Conservation (phyloP, 164 flowering plant genomes). For the Magnolia officinalis region DNA sequence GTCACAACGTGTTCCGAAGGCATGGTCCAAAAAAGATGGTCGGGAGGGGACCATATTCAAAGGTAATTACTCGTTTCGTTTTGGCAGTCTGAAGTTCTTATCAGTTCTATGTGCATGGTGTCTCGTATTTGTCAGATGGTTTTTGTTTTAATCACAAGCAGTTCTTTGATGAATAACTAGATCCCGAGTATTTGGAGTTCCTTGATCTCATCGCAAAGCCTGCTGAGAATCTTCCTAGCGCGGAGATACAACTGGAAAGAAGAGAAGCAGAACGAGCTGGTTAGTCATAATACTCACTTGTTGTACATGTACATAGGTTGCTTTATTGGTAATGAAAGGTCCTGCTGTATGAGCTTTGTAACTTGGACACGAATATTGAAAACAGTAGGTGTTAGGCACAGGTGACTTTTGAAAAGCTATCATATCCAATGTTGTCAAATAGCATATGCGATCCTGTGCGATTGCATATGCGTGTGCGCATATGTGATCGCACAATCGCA, state of each 20-base stretch:
- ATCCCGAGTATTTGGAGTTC: slow-evolving; percentile 86
- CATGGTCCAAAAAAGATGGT: slow-evolving; percentile 71
- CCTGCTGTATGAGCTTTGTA: background rate
- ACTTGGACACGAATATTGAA: background rate
- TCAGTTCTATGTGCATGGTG: background rate
- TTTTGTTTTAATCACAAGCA: slow-evolving; percentile 18
- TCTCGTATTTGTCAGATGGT: background rate
- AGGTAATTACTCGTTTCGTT: slow-evolving; percentile 36
- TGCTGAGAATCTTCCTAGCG: slow-evolving; percentile 92
- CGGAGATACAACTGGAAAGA: slow-evolving; percentile 86
- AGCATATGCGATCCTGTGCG: too few relatives aligned
- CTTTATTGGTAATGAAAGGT: background rate
- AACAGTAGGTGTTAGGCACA: background rate
- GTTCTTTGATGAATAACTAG: slow-evolving; percentile 43
- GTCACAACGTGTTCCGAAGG: slow-evolving; percentile 80
- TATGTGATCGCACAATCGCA: too few relatives aligned
- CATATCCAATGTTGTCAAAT: too few relatives aligned
- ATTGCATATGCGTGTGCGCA: too few relatives aligned
- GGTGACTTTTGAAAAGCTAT: too few relatives aligned
- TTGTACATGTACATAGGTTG: background rate
- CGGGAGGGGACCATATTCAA: slow-evolving; percentile 82
- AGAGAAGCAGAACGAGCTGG: slow-evolving; percentile 86
- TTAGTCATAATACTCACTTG: slow-evolving; percentile 26
- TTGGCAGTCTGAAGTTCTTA: background rate
- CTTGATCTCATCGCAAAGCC: slow-evolving; percentile 83